phyloP scores from a whole-genome alignment of 345 rosid genomes.

The Eutrema yunnanense region DNA sequence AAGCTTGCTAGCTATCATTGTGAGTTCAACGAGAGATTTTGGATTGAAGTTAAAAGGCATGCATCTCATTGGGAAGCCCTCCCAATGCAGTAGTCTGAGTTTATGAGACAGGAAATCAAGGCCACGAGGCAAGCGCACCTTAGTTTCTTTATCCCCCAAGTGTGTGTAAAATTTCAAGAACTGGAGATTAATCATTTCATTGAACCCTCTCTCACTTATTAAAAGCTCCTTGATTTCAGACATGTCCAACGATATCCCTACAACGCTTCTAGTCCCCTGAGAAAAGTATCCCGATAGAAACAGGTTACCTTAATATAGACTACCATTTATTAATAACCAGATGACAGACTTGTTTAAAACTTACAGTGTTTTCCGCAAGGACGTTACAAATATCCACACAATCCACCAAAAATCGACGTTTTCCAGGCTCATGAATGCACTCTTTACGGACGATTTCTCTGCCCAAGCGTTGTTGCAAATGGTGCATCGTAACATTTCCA shows the following conservation, averaged over 20 bases:
- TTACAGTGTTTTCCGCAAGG: background rate
- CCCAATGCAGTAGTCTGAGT: background rate
- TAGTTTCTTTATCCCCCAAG: background rate
- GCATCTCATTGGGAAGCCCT: background rate
- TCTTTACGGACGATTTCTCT: constrained; percentile 4
- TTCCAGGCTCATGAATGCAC: background rate
- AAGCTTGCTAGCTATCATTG: background rate
- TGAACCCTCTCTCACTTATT: background rate
- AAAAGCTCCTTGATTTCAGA: background rate
- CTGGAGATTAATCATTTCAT: constrained; percentile 12
- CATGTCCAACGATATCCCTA: constrained; percentile 11
- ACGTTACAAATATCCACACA: constrained; percentile 5
- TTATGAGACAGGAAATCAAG: background rate
- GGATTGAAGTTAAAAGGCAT: background rate
- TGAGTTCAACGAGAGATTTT: background rate
- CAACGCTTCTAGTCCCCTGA: constrained; percentile 13
- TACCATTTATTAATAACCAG: background rate
- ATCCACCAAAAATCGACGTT: constrained; percentile 10
- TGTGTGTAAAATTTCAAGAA: constrained; percentile 13
- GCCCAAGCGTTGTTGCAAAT: constrained; percentile 21
- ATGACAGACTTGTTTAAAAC: background rate
- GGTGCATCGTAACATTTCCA: constrained; percentile 7
- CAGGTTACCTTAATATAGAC: background rate
- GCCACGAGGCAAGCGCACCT: background rate
- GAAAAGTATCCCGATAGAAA: background rate